Base-by-base conservation (phyloP, 768 basidiomycete species). In the Boletus reticulatus region DNA sequence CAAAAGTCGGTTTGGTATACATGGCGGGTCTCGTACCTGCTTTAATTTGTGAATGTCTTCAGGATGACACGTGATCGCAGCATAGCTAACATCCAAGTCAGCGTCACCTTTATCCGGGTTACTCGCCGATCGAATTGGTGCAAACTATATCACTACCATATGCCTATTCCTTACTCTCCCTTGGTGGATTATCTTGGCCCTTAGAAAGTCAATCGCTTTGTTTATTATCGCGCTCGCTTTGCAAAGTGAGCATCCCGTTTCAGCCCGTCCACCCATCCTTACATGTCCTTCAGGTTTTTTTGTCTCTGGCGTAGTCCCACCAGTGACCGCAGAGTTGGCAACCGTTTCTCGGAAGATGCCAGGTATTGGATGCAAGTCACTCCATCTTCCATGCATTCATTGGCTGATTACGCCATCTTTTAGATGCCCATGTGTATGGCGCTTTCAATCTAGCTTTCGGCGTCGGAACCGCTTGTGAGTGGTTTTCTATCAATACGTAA, bases 351-450 rank as follows among this genome's bases (percentile, higher is more conserved):
- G 80, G 50, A 68, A 62, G 14, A 78, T 85, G 20, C 78, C 80
- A 36, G 87, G 87, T 4, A 76, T 91, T 37, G 89, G 88, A 31
- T 92, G 88, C 84, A 64, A 66, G 85, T 67, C 14, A 27, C 38
- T n/a, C 36, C 22, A 16, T 29, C 38, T 32, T 52, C 12, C 20
- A 19, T 45, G 20, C 9, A 29, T 57, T 31, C 39, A 19, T 44
- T 42, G 44, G 44, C 39, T 56, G 42, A 59, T 20, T 41, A 14
- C 29, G 11, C 27, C 17, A 48, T 44, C 19, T 24, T 20, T 29
- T 60, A 90, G 89, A 86, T 68, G 88, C 80, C 1, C 88, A 90
- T 62, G 78, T 87, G 4, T 91, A 88, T 62, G 88, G 83, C 4
- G 84, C 83, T 1, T 89, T 88, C 65, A 92, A 89, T 70, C 64